Percentiles rank a stretch among this genome's conserved stretches.
Evolutionary conservation across 2,329 filamentous ascomycete species (phyloP).

Genomic region (Apiospora sp.): DNA sequence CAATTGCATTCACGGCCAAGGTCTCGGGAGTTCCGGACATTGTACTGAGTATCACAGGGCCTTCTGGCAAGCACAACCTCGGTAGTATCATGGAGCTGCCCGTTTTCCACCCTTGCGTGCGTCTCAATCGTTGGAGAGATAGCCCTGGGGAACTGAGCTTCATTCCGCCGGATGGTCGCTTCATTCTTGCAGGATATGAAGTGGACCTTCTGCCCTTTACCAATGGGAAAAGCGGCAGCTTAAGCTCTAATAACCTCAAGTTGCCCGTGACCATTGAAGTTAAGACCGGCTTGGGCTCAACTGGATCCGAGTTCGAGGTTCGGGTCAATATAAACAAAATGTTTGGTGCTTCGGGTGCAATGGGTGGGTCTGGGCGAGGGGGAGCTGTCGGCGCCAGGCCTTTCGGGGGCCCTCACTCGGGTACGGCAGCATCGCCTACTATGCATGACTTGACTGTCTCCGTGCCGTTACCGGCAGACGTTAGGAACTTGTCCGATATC

Average conservation of each 20-base stretch:
- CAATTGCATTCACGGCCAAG: slow-evolving; percentile 93
- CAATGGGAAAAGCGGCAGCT: slow-evolving; percentile 61
- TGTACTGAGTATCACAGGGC: slow-evolving; percentile 79
- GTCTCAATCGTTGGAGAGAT: slow-evolving; percentile 88
- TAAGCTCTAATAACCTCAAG: slow-evolving; percentile 72
- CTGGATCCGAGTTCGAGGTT: slow-evolving; percentile 88
- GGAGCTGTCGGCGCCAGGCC: slow-evolving; percentile 48
- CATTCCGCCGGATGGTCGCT: slow-evolving; percentile 91
- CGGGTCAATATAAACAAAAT: slow-evolving; percentile 75
- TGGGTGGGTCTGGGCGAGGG: slow-evolving; percentile 52
- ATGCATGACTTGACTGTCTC: slow-evolving; percentile 82
- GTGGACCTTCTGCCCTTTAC: slow-evolving; percentile 85
- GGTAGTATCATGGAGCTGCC: slow-evolving; percentile 81
- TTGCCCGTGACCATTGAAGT: slow-evolving; percentile 85
- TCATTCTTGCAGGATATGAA: slow-evolving; percentile 93
- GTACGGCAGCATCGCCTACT: slow-evolving; percentile 64
- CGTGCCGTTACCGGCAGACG: slow-evolving; percentile 79
- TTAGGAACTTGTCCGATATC: slow-evolving; percentile 85
- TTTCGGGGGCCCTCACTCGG: slow-evolving; percentile 56
- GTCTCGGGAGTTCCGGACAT: slow-evolving; percentile 95
- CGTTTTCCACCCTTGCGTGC: slow-evolving; percentile 95
- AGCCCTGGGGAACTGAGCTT: slow-evolving; percentile 93
- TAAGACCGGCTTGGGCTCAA: slow-evolving; percentile 77
- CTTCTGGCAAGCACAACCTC: slow-evolving; percentile 81
- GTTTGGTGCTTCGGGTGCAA: slow-evolving; percentile 55